Conservation (phyloP, 805 yeast genomes). For the Yarrowia deformans region DNA sequence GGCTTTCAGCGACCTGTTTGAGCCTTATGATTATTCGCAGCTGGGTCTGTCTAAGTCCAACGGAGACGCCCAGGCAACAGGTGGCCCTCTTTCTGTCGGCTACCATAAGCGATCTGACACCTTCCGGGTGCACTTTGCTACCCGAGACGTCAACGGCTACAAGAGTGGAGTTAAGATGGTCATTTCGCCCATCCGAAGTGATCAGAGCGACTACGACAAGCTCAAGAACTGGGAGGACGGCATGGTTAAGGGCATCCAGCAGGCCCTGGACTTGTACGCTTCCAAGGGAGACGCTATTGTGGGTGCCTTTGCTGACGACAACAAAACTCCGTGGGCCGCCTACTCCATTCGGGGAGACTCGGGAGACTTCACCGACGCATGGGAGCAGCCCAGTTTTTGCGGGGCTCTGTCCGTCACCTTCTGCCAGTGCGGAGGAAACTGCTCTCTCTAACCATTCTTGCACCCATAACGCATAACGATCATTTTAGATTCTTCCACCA, state of each 20-base stretch:
- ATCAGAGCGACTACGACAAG: slow-evolving; percentile 13
- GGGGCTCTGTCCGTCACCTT: slow-evolving; percentile 17
- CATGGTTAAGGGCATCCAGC: slow-evolving; percentile 16
- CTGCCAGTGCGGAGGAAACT: slow-evolving; percentile 29
- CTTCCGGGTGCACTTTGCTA: slow-evolving; percentile 17
- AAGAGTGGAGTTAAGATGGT: slow-evolving; percentile 20
- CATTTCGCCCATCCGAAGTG: slow-evolving; percentile 12
- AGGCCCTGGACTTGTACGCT: slow-evolving; percentile 31
- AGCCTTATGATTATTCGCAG: slow-evolving; percentile 24
- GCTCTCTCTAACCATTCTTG: background rate
- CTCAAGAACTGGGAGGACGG: slow-evolving; percentile 20
- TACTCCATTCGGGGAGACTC: slow-evolving; percentile 19
- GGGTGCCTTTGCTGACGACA: slow-evolving; percentile 20
- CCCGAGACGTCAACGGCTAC: slow-evolving; percentile 24
- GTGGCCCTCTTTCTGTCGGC: slow-evolving; percentile 28
- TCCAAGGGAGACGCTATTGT: slow-evolving; percentile 28
- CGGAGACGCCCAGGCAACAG: slow-evolving; percentile 23
- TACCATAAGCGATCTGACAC: slow-evolving; percentile 27
- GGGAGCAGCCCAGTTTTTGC: slow-evolving; percentile 30
- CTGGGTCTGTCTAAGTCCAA: slow-evolving; percentile 14
- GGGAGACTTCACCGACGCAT: slow-evolving; percentile 18
- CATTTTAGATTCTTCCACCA: slow-evolving; percentile 5
- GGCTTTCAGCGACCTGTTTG: slow-evolving; percentile 5
- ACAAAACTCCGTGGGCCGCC: slow-evolving; percentile 28
- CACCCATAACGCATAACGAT: background rate